phyloP scores from a whole-genome alignment of 108 stramenopile species.

The Licmophora abbreviata region DNA sequence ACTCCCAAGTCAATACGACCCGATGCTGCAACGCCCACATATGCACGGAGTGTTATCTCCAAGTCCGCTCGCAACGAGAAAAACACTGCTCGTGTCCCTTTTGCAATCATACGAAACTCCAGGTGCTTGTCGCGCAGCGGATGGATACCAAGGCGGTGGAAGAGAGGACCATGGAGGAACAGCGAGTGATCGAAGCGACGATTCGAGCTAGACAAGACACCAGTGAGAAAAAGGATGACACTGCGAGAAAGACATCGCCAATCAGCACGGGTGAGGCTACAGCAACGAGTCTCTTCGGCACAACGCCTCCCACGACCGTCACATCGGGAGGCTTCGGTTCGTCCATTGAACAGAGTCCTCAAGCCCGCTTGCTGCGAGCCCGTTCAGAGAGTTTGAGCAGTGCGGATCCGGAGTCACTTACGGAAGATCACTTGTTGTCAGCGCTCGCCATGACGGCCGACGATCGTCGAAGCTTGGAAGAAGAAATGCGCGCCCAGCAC shows the following conservation, averaged over 20 bases:
- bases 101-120: constrained; percentile 54
- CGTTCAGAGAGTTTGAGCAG: constrained; percentile 28
- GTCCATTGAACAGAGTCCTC: constrained; percentile 51
- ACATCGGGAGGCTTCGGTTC: constrained; percentile 38
- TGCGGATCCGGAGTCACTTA: constrained; percentile 3
- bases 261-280: not conserved
- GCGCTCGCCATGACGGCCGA: constrained; percentile 61
- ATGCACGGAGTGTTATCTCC: constrained; percentile 85
- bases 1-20: constrained; percentile 52
- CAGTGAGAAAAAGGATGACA: not conserved
- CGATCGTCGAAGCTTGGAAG: constrained; percentile 55
- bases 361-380: constrained; percentile 29
- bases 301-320: not conserved
- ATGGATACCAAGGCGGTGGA: constrained; percentile 29
- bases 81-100: constrained; percentile 57
- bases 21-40: constrained; percentile 72
- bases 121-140: constrained; percentile 25
- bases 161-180: constrained; percentile 40
- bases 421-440: constrained; percentile 13
- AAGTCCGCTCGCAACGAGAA: constrained; percentile 63
- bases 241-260: constrained; percentile 2
- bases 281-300: not conserved
- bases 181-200: constrained; percentile 36
- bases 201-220: constrained; percentile 18
- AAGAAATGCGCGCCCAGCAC: constrained; percentile 64